Evolutionary conservation across 306 rosid species (phyloP).

Genomic region (Pyrus bretschneideri): DNA sequence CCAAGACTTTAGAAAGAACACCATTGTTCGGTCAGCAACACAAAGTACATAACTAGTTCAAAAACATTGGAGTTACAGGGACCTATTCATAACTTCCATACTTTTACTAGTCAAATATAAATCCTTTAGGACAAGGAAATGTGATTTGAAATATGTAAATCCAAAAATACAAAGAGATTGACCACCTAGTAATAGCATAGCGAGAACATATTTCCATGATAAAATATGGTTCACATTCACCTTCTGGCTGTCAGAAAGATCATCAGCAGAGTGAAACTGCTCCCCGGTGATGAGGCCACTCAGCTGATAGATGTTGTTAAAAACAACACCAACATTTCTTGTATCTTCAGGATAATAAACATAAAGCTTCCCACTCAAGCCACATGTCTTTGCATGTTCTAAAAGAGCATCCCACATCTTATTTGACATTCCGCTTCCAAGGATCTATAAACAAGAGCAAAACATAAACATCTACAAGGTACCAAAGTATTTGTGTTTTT

Average conservation of each 20-base stretch:
- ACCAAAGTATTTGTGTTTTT: not conserved
- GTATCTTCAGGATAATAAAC: slow-evolving; percentile 90
- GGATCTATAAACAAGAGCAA: slow-evolving; percentile 55
- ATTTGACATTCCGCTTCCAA: slow-evolving; percentile 99
- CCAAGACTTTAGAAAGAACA: not conserved
- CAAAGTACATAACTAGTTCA: not conserved
- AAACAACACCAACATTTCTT: slow-evolving; percentile 81
- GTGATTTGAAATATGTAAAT: not conserved
- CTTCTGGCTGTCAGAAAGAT: slow-evolving; percentile 87
- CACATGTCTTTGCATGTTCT: slow-evolving; percentile 97
- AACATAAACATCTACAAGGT: slow-evolving; percentile 17
- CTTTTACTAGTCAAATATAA: not conserved
- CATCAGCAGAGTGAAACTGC: slow-evolving; percentile 72
- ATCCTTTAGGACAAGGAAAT: not conserved
- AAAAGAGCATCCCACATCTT: slow-evolving; percentile 99
- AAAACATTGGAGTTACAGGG: not conserved
- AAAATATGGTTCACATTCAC: slow-evolving; percentile 30
- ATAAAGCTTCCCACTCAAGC: slow-evolving; percentile 74
- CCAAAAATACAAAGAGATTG: not conserved
- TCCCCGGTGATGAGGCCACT: slow-evolving; percentile 82
- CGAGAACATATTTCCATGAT: not conserved
- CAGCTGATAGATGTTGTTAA: slow-evolving; percentile 81
- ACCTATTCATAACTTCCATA: not conserved
- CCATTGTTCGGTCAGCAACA: not conserved
- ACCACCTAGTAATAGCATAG: not conserved